Evolutionary conservation across 148 eudicot genomes (phyloP).

Genomic region (Nepenthes mirabilis): DNA sequence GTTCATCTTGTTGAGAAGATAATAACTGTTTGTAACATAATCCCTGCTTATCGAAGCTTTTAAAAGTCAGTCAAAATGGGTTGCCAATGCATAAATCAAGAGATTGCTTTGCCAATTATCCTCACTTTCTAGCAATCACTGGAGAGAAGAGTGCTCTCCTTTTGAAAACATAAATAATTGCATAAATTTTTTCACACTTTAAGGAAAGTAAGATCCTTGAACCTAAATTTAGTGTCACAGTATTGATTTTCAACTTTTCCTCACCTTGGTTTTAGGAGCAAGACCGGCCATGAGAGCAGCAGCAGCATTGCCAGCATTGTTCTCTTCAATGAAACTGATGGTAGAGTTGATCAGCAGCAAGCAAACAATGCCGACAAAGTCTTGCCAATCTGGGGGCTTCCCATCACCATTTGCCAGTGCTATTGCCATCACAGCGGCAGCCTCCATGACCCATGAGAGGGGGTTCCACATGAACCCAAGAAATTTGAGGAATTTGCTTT

Average conservation of each 20-base stretch:
- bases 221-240: neutral
- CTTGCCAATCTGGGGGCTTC: constrained; percentile 93
- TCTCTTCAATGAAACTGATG: constrained; percentile 91
- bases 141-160: no score
- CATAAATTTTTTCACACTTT: no score
- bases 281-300: constrained; percentile 99
- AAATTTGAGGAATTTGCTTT: constrained; percentile 89
- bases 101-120: no score
- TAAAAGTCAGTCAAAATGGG: no score
- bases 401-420: constrained; percentile 79
- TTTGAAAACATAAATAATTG: no score
- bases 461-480: constrained; percentile 99
- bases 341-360: constrained; percentile 88
- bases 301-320: constrained; percentile 97
- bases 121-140: no score
- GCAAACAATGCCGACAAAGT: constrained; percentile 78
- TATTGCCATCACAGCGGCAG: constrained; percentile 92
- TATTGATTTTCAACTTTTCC: neutral
- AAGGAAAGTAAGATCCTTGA: no score
- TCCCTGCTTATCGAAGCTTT: no score
- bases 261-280: constrained; percentile 94
- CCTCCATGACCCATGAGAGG: constrained; percentile 97
- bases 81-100: no score
- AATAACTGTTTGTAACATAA: no score
- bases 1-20: no score